Percentiles rank a stretch among this genome's conserved stretches.
These are phyloP conservation scores for Trichocomaceae sp. DNA, from an alignment of 2,329 filamentous ascomycete genomes.

Conservation along the genomic window DNA sequence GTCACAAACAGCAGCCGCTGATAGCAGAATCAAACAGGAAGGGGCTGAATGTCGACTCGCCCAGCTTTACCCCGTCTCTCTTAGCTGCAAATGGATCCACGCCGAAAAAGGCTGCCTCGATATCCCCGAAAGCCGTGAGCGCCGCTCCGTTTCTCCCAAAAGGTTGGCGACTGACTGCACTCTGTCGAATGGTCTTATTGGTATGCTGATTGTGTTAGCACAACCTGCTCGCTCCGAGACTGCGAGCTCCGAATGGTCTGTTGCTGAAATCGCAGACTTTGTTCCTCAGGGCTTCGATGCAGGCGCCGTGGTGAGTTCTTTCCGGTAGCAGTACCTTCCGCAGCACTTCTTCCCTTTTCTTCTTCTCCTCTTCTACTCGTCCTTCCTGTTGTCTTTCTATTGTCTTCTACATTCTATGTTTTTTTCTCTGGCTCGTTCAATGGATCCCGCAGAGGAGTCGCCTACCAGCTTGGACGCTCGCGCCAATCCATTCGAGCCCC, in stretches of 20 bases:
- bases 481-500: constrained; percentile 20
- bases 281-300: constrained; percentile 51
- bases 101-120: constrained; percentile 60
- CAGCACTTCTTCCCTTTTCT: no score
- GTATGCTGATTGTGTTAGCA: constrained; percentile 18
- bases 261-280: constrained; percentile 43
- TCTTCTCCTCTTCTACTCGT: not conserved
- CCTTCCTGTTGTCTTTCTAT: no score
- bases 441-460: constrained; percentile 3
- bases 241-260: constrained; percentile 35
- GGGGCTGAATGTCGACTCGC: constrained; percentile 88
- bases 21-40: constrained; percentile 48
- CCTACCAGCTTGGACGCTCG: constrained; percentile 20
- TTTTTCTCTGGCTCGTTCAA: no score
- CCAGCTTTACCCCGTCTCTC: constrained; percentile 74
- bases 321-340: no score
- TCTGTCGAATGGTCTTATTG: not conserved
- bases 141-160: constrained; percentile 58
- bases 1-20: constrained; percentile 13
- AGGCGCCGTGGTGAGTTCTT: constrained; percentile 43
- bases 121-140: constrained; percentile 84
- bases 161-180: constrained; percentile 19
- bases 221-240: constrained; percentile 35
- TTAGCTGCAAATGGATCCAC: constrained; percentile 34
- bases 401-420: not conserved